phyloP scores from a whole-genome alignment of 2,329 filamentous ascomycete species.

The Paraconiothyrium sp. region DNA sequence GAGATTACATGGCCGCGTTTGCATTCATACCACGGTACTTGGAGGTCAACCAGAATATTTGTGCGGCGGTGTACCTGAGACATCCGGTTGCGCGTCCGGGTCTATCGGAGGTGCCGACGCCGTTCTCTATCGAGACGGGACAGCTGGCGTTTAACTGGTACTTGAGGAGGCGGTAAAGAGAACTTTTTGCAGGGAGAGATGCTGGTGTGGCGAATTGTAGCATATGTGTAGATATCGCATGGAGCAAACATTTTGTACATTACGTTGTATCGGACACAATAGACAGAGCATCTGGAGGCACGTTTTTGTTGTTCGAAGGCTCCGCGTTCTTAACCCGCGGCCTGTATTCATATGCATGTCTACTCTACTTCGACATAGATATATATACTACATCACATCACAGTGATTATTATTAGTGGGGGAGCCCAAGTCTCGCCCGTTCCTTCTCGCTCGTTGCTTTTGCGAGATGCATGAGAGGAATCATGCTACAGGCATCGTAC shows the following conservation, averaged over 20 bases:
- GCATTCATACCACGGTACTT: constrained; percentile 95
- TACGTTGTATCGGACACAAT: constrained; percentile 13
- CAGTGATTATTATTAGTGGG: constrained; percentile 15
- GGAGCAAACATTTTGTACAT: constrained; percentile 8
- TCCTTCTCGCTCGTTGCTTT: neutral
- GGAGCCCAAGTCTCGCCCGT: neutral
- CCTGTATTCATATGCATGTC: constrained; percentile 7
- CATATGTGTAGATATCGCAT: constrained; percentile 14
- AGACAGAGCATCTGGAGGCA: constrained; percentile 6
- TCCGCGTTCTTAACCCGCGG: neutral
- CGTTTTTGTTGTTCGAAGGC: neutral
- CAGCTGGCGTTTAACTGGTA: constrained; percentile 96
- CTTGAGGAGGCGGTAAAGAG: constrained; percentile 74
- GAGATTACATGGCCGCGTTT: constrained; percentile 88
- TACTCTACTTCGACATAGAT: constrained; percentile 14
- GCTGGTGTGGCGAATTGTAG: constrained; percentile 1
- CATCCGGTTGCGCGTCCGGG: constrained; percentile 91
- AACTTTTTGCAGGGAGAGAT: neutral
- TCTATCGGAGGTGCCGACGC: constrained; percentile 77
- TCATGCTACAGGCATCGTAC: constrained; percentile 20
- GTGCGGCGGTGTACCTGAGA: constrained; percentile 91
- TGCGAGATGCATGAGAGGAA: neutral
- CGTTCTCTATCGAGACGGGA: constrained; percentile 74
- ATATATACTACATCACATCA: constrained; percentile 14
- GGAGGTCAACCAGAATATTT: constrained; percentile 97